Evolutionary conservation across 495 filamentous ascomycete species (phyloP).

Genomic region (Filosporella fistucella): DNA sequence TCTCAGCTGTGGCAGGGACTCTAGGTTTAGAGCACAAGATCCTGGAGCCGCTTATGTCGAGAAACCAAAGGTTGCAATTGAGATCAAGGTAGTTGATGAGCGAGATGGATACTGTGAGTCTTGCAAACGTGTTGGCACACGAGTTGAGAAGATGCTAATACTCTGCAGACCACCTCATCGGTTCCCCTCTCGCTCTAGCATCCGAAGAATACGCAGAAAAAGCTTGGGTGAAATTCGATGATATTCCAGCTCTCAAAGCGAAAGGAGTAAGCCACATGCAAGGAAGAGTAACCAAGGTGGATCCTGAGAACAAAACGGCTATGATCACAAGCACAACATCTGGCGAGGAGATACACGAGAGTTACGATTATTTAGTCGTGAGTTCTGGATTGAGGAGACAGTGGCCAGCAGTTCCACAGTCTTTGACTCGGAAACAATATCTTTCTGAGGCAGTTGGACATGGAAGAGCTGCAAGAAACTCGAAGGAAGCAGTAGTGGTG

Average conservation of each 20-base stretch:
- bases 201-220: constrained; percentile 47
- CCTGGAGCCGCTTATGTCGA: constrained; percentile 17
- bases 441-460: constrained; percentile 47
- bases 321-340: constrained; percentile 23
- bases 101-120: constrained; percentile 64
- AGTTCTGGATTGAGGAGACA: constrained; percentile 55
- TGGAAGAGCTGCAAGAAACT: constrained; percentile 31
- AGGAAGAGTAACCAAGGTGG: constrained; percentile 49
- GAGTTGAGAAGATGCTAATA: neutral
- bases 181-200: constrained; percentile 57
- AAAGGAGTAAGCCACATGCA: constrained; percentile 49
- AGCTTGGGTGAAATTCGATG: constrained; percentile 57
- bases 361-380: constrained; percentile 63
- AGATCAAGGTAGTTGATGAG: constrained; percentile 66
- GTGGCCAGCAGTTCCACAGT: constrained; percentile 61
- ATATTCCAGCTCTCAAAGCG: constrained; percentile 52
- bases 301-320: constrained; percentile 46
- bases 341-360: constrained; percentile 28
- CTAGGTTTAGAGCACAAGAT: constrained; percentile 28
- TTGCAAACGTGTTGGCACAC: neutral
- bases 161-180: constrained; percentile 50
- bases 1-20: constrained; percentile 41
- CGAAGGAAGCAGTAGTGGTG: constrained; percentile 48
- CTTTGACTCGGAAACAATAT: constrained; percentile 46
- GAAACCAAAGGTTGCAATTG: constrained; percentile 36